Conservation (phyloP, 768 basidiomycete genomes). For the Coprinopsis strossmayeri region DNA sequence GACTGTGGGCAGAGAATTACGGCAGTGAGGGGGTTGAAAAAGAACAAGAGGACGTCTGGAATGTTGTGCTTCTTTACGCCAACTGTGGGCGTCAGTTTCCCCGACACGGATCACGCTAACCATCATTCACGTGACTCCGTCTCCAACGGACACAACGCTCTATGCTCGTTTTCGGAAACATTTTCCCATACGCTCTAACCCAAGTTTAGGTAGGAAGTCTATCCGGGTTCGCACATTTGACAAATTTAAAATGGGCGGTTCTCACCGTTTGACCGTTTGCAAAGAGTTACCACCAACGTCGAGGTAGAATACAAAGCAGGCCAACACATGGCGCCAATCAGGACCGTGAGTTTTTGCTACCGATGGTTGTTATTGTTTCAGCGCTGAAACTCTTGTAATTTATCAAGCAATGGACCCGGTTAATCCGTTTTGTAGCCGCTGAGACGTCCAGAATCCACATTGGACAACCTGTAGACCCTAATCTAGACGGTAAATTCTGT, state of each 20-base stretch:
- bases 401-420: slow-evolving; percentile 64
- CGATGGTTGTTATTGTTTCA: too few species aligned
- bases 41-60: slow-evolving; percentile 1
- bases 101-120: slow-evolving; percentile 8
- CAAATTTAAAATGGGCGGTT: too few species aligned
- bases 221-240: too few species aligned
- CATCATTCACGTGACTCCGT: neutral
- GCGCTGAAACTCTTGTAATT: neutral
- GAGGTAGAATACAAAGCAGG: too few species aligned
- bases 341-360: slow-evolving; percentile 39
- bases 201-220: too few species aligned
- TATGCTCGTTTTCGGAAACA: too few species aligned
- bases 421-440: slow-evolving; percentile 74
- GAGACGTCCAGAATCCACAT: slow-evolving; percentile 73
- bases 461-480: slow-evolving; percentile 66
- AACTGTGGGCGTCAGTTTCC: slow-evolving; percentile 17
- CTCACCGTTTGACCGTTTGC: too few species aligned
- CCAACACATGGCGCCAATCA: slow-evolving; percentile 63
- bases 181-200: slow-evolving; percentile 6
- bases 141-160: too few species aligned
- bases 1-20: slow-evolving; percentile 1
- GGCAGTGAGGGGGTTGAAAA: slow-evolving; percentile 12
- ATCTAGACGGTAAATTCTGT: slow-evolving; percentile 47
- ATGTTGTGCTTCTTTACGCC: neutral
- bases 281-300: slow-evolving; percentile 12